Conservation (phyloP, 495 filamentous ascomycete species). For the Aspergillus leporis region DNA sequence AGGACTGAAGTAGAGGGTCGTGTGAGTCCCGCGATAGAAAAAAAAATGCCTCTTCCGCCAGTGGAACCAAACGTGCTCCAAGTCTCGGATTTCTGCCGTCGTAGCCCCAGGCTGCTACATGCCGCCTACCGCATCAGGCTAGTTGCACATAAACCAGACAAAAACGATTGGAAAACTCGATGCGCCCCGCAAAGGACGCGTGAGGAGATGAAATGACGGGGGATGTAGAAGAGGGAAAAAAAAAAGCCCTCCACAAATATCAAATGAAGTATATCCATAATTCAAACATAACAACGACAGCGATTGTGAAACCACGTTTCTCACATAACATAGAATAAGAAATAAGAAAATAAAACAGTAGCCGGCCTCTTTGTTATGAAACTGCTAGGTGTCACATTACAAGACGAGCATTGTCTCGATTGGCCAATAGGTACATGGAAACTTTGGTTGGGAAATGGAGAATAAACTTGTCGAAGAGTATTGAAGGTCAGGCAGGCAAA, state of each 20-base stretch:
- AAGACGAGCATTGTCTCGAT: constrained; percentile 36
- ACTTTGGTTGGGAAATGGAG: constrained; percentile 9
- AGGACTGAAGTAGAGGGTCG: constrained; percentile 21
- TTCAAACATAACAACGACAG: constrained; percentile 18
- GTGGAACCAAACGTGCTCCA: constrained; percentile 24
- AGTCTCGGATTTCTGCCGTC: constrained; percentile 24
- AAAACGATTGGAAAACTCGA: neutral
- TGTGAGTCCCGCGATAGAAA: constrained; percentile 26
- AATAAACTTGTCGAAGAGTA: constrained; percentile 2
- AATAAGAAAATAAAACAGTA: constrained; percentile 12
- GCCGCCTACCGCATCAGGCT: constrained; percentile 13
- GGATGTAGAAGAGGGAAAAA: constrained; percentile 24
- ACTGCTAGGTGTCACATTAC: constrained; percentile 31
- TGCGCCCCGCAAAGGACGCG: constrained; percentile 16
- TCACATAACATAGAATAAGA: constrained; percentile 10
- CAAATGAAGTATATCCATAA: constrained; percentile 13
- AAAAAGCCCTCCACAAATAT: constrained; percentile 8
- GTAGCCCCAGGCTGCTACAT: constrained; percentile 17
- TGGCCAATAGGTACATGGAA: constrained; percentile 29
- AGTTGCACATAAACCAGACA: constrained; percentile 14
- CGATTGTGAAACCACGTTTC: constrained; percentile 13
- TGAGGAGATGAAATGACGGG: constrained; percentile 3
- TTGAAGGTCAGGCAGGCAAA: constrained; percentile 12
- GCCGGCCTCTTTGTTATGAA: constrained; percentile 21
- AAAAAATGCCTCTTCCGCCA: constrained; percentile 26